phyloP scores from a whole-genome alignment of 1,139 yeast species.

The Meyerozyma guilliermondii region DNA sequence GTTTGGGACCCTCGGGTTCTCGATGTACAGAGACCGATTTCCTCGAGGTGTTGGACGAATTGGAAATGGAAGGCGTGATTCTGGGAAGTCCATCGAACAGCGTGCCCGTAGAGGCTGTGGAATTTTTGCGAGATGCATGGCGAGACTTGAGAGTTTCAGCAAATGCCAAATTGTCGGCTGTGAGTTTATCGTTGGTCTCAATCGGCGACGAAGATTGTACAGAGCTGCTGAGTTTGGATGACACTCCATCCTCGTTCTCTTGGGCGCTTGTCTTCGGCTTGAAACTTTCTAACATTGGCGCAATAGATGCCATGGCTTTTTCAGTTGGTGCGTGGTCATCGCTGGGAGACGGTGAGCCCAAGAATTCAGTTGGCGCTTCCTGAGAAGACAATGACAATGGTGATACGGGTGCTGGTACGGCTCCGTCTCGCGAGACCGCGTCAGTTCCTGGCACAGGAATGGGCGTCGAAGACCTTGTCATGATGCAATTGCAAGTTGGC shows the following conservation, averaged over 20 bases:
- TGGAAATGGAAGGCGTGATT: constrained; percentile 35
- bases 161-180: constrained; percentile 16
- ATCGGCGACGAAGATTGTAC: constrained; percentile 7
- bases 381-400: constrained; percentile 24
- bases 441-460: constrained; percentile 1
- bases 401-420: constrained; percentile 21
- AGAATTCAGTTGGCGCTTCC: constrained; percentile 10
- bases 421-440: not conserved
- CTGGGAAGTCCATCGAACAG: constrained; percentile 13
- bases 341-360: constrained; percentile 12
- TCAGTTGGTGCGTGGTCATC: constrained; percentile 26
- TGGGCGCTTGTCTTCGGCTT: constrained; percentile 67
- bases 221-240: constrained; percentile 7
- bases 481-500: not conserved
- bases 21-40: constrained; percentile 44
- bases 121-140: constrained; percentile 16
- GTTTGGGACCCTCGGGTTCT: constrained; percentile 41
- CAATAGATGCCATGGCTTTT: constrained; percentile 71
- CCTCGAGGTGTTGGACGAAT: constrained; percentile 32
- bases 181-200: constrained; percentile 12
- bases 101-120: constrained; percentile 16
- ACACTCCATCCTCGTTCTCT: constrained; percentile 30
- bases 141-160: constrained; percentile 8
- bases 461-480: not conserved
- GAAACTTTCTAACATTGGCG: constrained; percentile 69